These are phyloP conservation scores for Arabidopsis suecica DNA, from an alignment of 345 rosid species.

Conservation along the genomic window DNA sequence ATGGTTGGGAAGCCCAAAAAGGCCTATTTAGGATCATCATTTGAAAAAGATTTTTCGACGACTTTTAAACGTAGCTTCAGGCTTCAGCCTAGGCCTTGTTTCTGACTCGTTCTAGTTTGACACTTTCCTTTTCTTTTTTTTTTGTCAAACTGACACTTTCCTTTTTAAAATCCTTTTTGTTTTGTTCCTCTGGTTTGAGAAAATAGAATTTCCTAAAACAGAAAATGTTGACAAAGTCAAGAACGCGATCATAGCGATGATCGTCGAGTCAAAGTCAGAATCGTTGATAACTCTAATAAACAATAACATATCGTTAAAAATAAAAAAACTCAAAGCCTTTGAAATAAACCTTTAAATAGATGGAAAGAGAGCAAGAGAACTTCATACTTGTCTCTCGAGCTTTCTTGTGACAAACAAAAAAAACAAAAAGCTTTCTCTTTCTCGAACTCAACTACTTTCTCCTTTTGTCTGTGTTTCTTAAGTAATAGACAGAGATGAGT, in stretches of 20 bases:
- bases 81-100: neutral
- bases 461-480: neutral
- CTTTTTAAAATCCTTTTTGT: neutral
- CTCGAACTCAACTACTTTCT: neutral
- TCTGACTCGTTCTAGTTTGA: slow-evolving; percentile 21
- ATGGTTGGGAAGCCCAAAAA: neutral
- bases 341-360: slow-evolving; percentile 14
- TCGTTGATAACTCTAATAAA: neutral
- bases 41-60: neutral
- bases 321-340: neutral
- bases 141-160: slow-evolving; percentile 1
- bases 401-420: neutral
- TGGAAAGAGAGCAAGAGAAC: slow-evolving; percentile 6
- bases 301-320: neutral
- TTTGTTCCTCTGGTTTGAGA: slow-evolving; percentile 2
- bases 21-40: slow-evolving; percentile 8
- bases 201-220: neutral
- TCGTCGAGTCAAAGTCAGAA: slow-evolving; percentile 39
- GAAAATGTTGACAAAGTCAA: slow-evolving; percentile 37
- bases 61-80: neutral
- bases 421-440: neutral
- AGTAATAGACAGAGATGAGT: slow-evolving; percentile 27
- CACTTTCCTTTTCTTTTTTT: neutral
- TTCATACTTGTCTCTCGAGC: slow-evolving; percentile 10
- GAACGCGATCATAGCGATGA: slow-evolving; percentile 22